phyloP scores from a whole-genome alignment of 352 stramenopile species.

The Phytopythium litorale region DNA sequence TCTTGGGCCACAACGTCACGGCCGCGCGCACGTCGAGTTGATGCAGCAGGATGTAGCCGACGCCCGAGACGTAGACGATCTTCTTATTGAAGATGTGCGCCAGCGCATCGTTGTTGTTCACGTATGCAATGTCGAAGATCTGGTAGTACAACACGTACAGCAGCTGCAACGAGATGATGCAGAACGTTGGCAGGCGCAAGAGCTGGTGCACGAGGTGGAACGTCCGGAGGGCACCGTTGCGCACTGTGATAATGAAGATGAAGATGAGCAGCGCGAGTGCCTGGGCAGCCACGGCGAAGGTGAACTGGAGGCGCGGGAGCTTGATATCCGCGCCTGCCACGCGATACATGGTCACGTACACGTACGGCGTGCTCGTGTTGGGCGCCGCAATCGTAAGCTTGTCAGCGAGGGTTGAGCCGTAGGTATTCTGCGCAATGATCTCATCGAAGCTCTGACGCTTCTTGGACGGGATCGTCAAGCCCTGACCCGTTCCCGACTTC shows the following conservation, averaged over 20 bases:
- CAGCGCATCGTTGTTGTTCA: constrained; percentile 14
- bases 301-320: constrained; percentile 30
- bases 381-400: constrained; percentile 25
- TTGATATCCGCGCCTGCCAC: constrained; percentile 20
- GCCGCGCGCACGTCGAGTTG: constrained; percentile 31
- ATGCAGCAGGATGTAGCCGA: constrained; percentile 32
- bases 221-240: constrained; percentile 20
- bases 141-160: constrained; percentile 42
- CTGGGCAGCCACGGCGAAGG: constrained; percentile 31
- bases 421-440: constrained; percentile 27
- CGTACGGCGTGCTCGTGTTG: constrained; percentile 16
- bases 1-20: constrained; percentile 32
- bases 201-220: constrained; percentile 32
- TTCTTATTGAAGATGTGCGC: constrained; percentile 26
- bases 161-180: constrained; percentile 30
- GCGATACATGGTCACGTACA: constrained; percentile 25
- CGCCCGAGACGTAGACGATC: constrained; percentile 26
- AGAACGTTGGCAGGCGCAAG: constrained; percentile 28
- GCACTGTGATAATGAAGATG: constrained; percentile 20
- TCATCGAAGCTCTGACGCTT: constrained; percentile 31
- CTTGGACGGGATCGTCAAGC: constrained; percentile 23
- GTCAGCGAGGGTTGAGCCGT: constrained; percentile 23
- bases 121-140: constrained; percentile 32
- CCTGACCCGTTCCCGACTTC: constrained; percentile 18
- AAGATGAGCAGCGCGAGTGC: constrained; percentile 25